Evolutionary conservation across 441 rosid species (phyloP), one percentile per base, ranked within the genome.

Genomic region (Brassica hybrid): DNA sequence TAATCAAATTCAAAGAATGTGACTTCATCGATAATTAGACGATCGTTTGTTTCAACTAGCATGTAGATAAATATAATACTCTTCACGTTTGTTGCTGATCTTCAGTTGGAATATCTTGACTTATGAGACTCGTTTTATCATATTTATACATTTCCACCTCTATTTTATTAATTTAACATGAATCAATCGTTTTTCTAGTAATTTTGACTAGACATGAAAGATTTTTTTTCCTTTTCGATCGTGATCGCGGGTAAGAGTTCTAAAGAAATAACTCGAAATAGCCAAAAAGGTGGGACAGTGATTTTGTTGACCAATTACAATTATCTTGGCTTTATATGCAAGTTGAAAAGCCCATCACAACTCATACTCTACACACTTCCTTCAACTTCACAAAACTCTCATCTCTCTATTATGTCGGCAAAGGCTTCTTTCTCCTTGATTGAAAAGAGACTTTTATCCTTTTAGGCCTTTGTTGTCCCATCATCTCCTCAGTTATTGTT

Each of bases 191-290:
- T n/a, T n/a, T n/a, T n/a, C n/a, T n/a, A n/a, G n/a, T n/a, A n/a
- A n/a, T 52, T 52, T 52, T 52, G 58, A 52, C 58, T 52, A 52
- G 58, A 52, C 58, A 52, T 52, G 58, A 52, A 52, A 52, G 58
- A 7, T 38, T 16, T 52, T 50, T n/a, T n/a, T 11, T 48, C 6
- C 18, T 48, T 48, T 43, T n/a, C n/a, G n/a, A n/a, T 12, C 52
- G 52, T 14, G 56, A 50, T n/a, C 18, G 56, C 56, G 56, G 56
- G 19, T 52, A 52, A 14, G 57, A 50, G 57, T 50, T 50, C 57
- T 14, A 14, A 50, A 14, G 10, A 48, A 27, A 48, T 7, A n/a
- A n/a, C n/a, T n/a, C n/a, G n/a, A n/a, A n/a, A n/a, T n/a, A n/a
- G n/a, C n/a, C n/a, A n/a, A n/a, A 52, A 52, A 6, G 58, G 58